Conservation (phyloP, 2,329 filamentous ascomycete species). For the Fusarium sp. region DNA sequence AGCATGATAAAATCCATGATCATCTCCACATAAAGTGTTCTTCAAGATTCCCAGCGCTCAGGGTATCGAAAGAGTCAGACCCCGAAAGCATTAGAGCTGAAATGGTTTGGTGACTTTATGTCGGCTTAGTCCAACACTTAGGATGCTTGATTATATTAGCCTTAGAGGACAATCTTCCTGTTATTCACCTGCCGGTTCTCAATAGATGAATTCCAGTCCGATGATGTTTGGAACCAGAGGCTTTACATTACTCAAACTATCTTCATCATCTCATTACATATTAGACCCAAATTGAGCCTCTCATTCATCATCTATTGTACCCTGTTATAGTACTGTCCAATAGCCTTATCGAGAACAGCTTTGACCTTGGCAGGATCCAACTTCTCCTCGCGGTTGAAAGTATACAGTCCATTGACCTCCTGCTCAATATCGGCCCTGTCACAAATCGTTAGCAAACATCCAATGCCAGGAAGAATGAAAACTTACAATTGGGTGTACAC, state of each 20-base stretch:
- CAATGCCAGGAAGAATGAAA: background rate
- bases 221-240: background rate
- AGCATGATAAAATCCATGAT: conserved; percentile 10
- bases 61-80: too few relatives aligned
- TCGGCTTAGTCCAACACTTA: too few relatives aligned
- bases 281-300: too few relatives aligned
- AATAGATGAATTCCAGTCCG: fast-evolving
- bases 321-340: conserved; percentile 57
- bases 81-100: too few relatives aligned
- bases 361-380: conserved; percentile 67
- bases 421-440: conserved; percentile 70
- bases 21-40: background rate
- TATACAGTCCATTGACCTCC: conserved; percentile 74
- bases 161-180: too few relatives aligned
- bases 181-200: background rate
- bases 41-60: background rate
- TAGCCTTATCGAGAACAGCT: conserved; percentile 66
- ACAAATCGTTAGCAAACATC: conserved; percentile 9
- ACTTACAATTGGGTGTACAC: conserved; percentile 74
- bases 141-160: too few relatives aligned
- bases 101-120: too few relatives aligned
- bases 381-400: conserved; percentile 70
- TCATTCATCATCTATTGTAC: conserved; percentile 24
- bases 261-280: background rate
- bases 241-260: background rate